Evolutionary conservation across 768 basidiomycete genomes (phyloP), one percentile per base, ranked within the genome.

Genomic region (Epithele typhae): DNA sequence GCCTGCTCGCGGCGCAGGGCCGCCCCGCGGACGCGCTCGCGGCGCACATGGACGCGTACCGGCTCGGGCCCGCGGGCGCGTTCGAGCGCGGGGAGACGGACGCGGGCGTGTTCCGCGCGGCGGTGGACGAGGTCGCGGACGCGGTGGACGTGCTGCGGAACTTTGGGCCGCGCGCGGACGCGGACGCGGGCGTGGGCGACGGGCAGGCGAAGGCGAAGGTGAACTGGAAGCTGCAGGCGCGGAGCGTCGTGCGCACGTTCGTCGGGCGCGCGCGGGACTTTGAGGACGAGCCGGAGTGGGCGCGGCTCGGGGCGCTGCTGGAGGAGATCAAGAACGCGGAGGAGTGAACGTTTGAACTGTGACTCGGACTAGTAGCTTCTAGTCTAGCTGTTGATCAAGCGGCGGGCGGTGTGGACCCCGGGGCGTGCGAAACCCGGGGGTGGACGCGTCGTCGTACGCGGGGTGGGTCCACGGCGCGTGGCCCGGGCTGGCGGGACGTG

Each of bases 231-330:
- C 76, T 88, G 57, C 91, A 95, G 66, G 90, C 82, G 36, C 76
- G 86, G 44, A 93, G 91, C 51, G 73, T 97, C 46, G 77, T 97
- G 49, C 74, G 94, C 67, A 87, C 84, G 42, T 98, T 97, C 66
- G 77, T 90, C 67, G 94, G 88, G 6, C 73, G 89, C 49, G 91
- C 89, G 49, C 83, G 73, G 64, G 89, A 70, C 48, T 97, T 93
- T 54, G 88, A 86, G 64, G 93, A 93, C 42, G 89, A 96, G 63
- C 76, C 82, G 4, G 92, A 92, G 69, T 97, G 88, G 84, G 62
- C 70, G 22, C 70, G 72, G 51, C 69, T 98, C 59, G 71, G 73
- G 57, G 78, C 74, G 50, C 63, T 92, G 56, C 70, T 81, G 58
- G 81, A 83, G 34, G 87, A 89, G 24, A 51, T 63, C 36, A 56